Base-by-base conservation (phyloP, 768 basidiomycete genomes). In the Pleurotus salmoneostramineus region DNA sequence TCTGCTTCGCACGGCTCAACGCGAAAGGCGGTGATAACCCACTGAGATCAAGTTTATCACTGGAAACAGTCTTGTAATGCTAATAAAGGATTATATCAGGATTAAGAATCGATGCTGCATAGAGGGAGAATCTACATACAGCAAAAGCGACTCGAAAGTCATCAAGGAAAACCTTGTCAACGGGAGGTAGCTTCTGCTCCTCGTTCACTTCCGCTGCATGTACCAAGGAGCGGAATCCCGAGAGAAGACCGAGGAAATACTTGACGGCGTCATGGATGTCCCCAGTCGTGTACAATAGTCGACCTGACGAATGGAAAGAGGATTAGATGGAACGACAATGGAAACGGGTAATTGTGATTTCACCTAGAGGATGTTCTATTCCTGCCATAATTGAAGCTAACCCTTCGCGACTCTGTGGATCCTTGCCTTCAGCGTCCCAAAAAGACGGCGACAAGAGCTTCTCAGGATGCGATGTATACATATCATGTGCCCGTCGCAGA, bases 221-320 rank as follows among this genome's bases (percentile, higher is more conserved):
- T 15, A 56, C 37, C 5, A 57, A 50, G 32, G 51, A 56, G 1
- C 66, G 64, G 2, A 81, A 74, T 54, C 82, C 80, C 56, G 78
- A 77, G 17, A 98, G 75, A 12, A 96, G 74, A 0, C 82, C 78
- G 15, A 96, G 68, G 68, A 98, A 98, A 58, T 89, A 80, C 44
- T 78, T 74, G 31, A 95, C 86, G 6, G 96, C 94, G 5, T 80
- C 83, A 47, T 79, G 77, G 31, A 89, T 81, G 65, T 95, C 85
- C 8, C 95, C 95, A n/a, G 90, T 88, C 0, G 92, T 93, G 68
- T 97, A 98, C 40, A 94, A 74, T 60, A 98, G 72, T 42, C 95
- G 80, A 35, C 93, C 96, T 93, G 55, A 33, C 56, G 56, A 49
- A 51, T 58, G 56, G 46, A 10, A 50, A 61, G 15, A 51, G 46